Base-by-base conservation (phyloP, 768 basidiomycete species). In the Pleurotus sapidus region DNA sequence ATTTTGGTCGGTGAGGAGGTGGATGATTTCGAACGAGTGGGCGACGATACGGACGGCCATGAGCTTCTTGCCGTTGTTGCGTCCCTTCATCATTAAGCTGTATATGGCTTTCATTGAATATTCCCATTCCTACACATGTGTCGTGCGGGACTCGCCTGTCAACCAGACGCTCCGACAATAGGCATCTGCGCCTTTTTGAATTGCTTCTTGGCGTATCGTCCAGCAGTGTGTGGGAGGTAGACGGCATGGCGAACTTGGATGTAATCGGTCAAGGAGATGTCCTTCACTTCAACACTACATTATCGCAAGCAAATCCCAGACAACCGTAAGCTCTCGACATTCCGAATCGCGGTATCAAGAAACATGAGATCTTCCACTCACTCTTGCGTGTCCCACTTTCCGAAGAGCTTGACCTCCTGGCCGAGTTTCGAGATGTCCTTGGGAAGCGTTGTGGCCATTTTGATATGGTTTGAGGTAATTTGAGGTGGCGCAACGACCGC, bases 131-230 rank as follows among this genome's bases (percentile, higher is more conserved):
- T 11, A 5, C 42, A 45, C 12, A 34, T 34, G 30, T 34, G 30
- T 11, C 9, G 9, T 34, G 30, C 11, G 30, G 11, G 30, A 34
- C 86, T 66, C 69, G 93, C 95, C 88, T 89, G 84, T 98, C 95
- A 64, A 98, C 97, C 70, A 99, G 82, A 72, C 97, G 93, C 79
- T 99, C 97, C 97, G 67, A 98, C 97, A 72, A 99, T 96, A 71
- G 97, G 97, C 97, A 99, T 99, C 75, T 97, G 93, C 4, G 94
- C 95, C 87, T 99, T 99, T 84, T 95, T 98, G 88, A 98, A 99
- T 77, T 98, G 95, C 82, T 98, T 98, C 84, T 95, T 95, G 70
- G 95, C 93, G 74, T 98, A 98, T 76, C 97, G 93, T 64, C 97
- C 97, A 63, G 96, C 95, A 60, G 97, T 99, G 84, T 99, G 96